Evolutionary conservation across 2,329 filamentous ascomycete genomes (phyloP), one percentile per base, ranked within the genome.

Genomic region (Teratosphaeria destructans): DNA sequence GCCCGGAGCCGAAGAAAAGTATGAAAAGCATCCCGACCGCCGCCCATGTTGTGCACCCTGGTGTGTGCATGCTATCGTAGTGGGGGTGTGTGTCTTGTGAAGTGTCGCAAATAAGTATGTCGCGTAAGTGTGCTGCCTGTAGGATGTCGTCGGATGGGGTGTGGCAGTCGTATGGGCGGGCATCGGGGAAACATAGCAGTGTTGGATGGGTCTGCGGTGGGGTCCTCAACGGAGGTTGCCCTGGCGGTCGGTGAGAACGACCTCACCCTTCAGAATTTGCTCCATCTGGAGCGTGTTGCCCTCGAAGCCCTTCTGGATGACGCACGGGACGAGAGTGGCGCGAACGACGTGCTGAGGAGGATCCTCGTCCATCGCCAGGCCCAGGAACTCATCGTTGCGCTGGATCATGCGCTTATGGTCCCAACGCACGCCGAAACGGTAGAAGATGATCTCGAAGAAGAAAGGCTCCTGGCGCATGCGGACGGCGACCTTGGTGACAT

Each of bases 381-480:
- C 60, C 14, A 14, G 23, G 29, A 63, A 55, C 62, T 63, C 63
- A 4, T 54, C 35, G 56, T 64, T 64, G 37, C 59, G 62, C 32
- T 64, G 60, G 14, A 63, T 61, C 62, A 64, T 64, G 11, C 27
- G 14, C 37, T 58, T 57, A 19, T 54, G n/a, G 37, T 61, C 59
- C 54, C 55, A 65, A 19, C 58, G 54, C 34, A 19, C 32, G 19
- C 62, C 62, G 35, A 47, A 57, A 34, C 47, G 27, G 54, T 60
- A 58, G 58, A 58, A 61, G 10, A 37, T 37, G 52, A 49, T 43
- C 29, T 61, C 55, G 32, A 54, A 61, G 32, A 54, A 29, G 39
- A 54, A 54, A 7, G 55, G 47, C 29, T 64, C 62, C 37, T 54
- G 32, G 27, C 62, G 62, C 60, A 64, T 60, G 56, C 63, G 62